Evolutionary conservation across 257 asterid species (phyloP).

Genomic region (Rauvolfia tetraphylla): DNA sequence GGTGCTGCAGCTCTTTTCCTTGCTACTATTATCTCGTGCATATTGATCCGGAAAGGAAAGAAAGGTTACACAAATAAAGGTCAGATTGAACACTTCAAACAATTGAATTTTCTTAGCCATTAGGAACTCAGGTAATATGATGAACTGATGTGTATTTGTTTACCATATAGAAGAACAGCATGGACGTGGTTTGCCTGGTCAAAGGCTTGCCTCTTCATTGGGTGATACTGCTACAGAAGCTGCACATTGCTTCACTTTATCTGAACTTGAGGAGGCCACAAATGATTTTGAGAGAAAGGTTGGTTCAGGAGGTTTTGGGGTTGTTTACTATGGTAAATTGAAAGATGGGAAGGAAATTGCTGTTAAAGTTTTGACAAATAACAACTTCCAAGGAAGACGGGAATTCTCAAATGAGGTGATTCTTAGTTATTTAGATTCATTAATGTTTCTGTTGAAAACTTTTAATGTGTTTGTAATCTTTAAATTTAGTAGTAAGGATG

Average conservation of each 20-base stretch:
- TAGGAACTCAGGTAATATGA: conserved; percentile 11
- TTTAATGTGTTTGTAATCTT: not conserved
- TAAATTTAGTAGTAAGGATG: not conserved
- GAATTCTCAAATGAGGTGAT: conserved; percentile 93
- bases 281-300: conserved; percentile 69
- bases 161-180: conserved; percentile 36
- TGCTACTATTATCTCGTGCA: conserved; percentile 57
- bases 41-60: conserved; percentile 55
- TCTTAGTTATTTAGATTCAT: conserved; percentile 6
- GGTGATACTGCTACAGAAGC: conserved; percentile 65
- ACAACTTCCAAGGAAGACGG: conserved; percentile 90
- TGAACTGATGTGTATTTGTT: conserved; percentile 18
- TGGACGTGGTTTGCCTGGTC: conserved; percentile 35
- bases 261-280: conserved; percentile 83
- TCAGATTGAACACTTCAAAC: conserved; percentile 24
- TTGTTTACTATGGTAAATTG: conserved; percentile 80
- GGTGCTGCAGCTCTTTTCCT: conserved; percentile 75
- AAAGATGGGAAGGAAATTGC: conserved; percentile 92
- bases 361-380: conserved; percentile 74
- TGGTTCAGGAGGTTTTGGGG: conserved; percentile 95
- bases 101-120: conserved; percentile 8
- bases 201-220: conserved; percentile 48
- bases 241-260: conserved; percentile 74
- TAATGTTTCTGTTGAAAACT: not conserved
- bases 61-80: conserved; percentile 48